Percentiles rank a stretch among this genome's conserved stretches.
Evolutionary conservation across 208 protist genomes (phyloP).

Genomic region (Acanthamoeba sp.): DNA sequence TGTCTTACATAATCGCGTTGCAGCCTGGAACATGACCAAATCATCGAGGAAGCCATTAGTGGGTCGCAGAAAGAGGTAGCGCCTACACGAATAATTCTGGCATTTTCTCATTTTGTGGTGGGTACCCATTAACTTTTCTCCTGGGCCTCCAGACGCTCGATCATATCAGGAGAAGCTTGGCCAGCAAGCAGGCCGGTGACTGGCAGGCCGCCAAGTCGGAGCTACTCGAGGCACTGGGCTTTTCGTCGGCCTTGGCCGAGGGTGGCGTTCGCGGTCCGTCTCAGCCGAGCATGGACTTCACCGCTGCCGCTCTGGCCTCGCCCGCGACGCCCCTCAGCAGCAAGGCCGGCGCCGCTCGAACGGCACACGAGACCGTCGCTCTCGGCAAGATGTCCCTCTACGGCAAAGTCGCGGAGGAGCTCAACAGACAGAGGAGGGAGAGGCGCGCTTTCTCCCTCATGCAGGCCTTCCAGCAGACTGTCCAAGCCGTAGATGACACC

Average conservation of each 20-base stretch:
- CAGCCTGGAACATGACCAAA: slow-evolving; percentile 42
- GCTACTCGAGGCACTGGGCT: slow-evolving; percentile 40
- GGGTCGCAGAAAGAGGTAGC: slow-evolving; percentile 54
- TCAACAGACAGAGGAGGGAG: neutral
- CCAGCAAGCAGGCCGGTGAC: slow-evolving; percentile 1
- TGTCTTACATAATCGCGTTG: neutral
- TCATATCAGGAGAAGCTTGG: neutral
- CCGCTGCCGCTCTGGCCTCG: neutral
- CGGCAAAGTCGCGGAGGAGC: neutral
- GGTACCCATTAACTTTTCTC: neutral
- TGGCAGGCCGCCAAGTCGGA: slow-evolving; percentile 40
- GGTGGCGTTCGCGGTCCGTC: neutral
- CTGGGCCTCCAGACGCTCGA: neutral
- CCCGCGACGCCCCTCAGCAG: neutral
- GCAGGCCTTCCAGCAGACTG: neutral
- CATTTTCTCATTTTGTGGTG: too few relatives aligned
- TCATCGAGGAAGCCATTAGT: slow-evolving; percentile 44
- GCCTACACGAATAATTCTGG: too few relatives aligned
- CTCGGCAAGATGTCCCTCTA: slow-evolving; percentile 45
- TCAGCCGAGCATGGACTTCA: neutral
- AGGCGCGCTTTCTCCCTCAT: neutral
- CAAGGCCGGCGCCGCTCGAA: neutral
- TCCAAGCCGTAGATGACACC: slow-evolving; percentile 30
- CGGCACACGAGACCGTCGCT: neutral
- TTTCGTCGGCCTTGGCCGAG: neutral